Evolutionary conservation across 306 rosid species (phyloP).

Genomic region (Rosa chinensis): DNA sequence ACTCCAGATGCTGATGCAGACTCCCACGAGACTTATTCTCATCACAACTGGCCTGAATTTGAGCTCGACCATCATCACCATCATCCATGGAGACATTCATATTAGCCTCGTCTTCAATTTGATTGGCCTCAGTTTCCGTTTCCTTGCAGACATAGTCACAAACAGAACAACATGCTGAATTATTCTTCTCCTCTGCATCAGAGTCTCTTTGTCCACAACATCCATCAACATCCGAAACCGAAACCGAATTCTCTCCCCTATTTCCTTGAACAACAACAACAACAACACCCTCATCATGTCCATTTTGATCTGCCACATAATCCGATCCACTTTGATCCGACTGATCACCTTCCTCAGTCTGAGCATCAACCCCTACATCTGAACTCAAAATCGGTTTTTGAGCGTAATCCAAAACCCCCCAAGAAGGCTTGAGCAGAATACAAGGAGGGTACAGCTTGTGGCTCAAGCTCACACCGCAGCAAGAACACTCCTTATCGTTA

Average conservation of each 20-base stretch:
- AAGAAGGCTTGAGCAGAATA: constrained; percentile 62
- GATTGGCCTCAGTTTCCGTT: constrained; percentile 39
- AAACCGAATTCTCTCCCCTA: constrained; percentile 34
- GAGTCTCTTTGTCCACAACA: constrained; percentile 34
- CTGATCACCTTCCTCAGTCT: constrained; percentile 39
- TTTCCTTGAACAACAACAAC: constrained; percentile 35
- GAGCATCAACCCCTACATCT: constrained; percentile 39
- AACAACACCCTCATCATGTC: constrained; percentile 33
- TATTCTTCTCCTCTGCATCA: constrained; percentile 38
- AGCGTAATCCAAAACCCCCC: constrained; percentile 54
- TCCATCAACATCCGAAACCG: constrained; percentile 46
- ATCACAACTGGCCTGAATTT: constrained; percentile 27
- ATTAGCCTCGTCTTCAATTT: constrained; percentile 39
- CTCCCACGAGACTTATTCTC: constrained; percentile 32
- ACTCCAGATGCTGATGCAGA: constrained; percentile 67
- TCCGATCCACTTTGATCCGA: constrained; percentile 59
- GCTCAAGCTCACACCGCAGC: constrained; percentile 66
- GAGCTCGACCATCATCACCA: constrained; percentile 34
- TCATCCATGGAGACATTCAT: constrained; percentile 23
- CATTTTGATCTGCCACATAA: constrained; percentile 25
- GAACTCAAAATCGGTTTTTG: constrained; percentile 48
- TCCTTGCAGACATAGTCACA: constrained; percentile 50
- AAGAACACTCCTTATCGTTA: constrained; percentile 59
- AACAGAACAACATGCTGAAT: constrained; percentile 56
- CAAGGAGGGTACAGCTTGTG: constrained; percentile 63